Percentiles rank a stretch among this genome's conserved stretches.
Conservation (phyloP, 768 basidiomycete species). For the Butyriboletus loyo region DNA sequence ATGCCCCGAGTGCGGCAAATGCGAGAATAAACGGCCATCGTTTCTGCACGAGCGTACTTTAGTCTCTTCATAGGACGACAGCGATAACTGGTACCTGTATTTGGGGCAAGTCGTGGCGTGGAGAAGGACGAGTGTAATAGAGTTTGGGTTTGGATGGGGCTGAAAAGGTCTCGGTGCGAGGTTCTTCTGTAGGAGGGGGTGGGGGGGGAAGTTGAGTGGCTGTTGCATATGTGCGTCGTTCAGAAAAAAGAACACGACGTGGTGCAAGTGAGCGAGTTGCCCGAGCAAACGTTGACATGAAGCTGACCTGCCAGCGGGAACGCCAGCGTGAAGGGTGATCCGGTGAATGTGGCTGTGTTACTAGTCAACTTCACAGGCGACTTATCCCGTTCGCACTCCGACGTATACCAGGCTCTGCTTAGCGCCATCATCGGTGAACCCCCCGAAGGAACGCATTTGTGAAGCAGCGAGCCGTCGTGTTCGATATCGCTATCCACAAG, state of each 20-base stretch:
- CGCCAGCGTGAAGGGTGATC: neutral
- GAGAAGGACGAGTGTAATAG: constrained; percentile 42
- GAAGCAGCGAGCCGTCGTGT: too few relatives aligned
- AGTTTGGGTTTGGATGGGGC: constrained; percentile 43
- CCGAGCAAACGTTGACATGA: constrained; percentile 18
- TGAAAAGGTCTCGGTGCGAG: constrained; percentile 39
- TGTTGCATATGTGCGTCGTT: constrained; percentile 15
- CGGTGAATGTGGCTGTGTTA: constrained; percentile 12
- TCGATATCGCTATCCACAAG: too few relatives aligned
- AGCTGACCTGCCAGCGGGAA: too few relatives aligned
- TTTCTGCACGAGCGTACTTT: constrained; percentile 18
- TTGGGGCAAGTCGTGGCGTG: constrained; percentile 40
- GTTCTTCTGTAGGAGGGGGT: constrained; percentile 28
- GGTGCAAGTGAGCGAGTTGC: constrained; percentile 5
- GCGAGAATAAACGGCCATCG: constrained; percentile 60
- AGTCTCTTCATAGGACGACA: neutral
- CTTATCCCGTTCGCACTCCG: too few relatives aligned
- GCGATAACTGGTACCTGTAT: constrained; percentile 33
- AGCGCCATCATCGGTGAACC: neutral
- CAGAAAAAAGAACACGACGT: constrained; percentile 9
- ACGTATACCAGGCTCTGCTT: too few relatives aligned
- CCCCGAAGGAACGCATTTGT: too few relatives aligned
- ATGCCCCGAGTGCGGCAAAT: constrained; percentile 48
- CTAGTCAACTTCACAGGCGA: neutral
- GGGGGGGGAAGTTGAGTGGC: constrained; percentile 25